phyloP scores from a whole-genome alignment of 2,329 filamentous ascomycete genomes.

The Huntiella decipiens region DNA sequence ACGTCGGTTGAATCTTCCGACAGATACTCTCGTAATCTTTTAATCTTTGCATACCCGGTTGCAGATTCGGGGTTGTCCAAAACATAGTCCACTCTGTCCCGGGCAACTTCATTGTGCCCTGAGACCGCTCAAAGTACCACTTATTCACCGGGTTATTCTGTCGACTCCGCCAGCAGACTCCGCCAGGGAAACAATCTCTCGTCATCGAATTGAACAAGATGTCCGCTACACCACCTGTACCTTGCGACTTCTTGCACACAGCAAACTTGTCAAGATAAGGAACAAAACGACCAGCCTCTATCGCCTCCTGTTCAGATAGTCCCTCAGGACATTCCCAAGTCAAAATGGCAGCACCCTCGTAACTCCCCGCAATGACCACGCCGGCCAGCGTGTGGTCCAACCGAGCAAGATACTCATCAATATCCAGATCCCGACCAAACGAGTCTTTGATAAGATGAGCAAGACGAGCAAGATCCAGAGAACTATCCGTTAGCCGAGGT shows the following conservation, averaged over 20 bases:
- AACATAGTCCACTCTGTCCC: slow-evolving; percentile 95
- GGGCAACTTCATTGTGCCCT: slow-evolving; percentile 63
- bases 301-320: slow-evolving; percentile 32
- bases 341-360: slow-evolving; percentile 84
- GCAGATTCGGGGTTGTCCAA: slow-evolving; percentile 63
- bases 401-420: slow-evolving; percentile 64
- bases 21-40: slow-evolving; percentile 61
- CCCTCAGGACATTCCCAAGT: slow-evolving; percentile 74
- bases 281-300: slow-evolving; percentile 45
- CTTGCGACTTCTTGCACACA: slow-evolving; percentile 72
- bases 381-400: slow-evolving; percentile 68
- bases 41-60: slow-evolving; percentile 35
- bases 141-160: slow-evolving; percentile 93
- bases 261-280: slow-evolving; percentile 97
- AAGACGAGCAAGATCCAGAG: slow-evolving; percentile 66
- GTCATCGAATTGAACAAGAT: slow-evolving; percentile 96
- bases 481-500: slow-evolving; percentile 53
- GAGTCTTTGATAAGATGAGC: slow-evolving; percentile 85
- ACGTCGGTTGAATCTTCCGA: slow-evolving; percentile 41
- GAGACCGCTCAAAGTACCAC: slow-evolving; percentile 91
- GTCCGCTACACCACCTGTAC: slow-evolving; percentile 80
- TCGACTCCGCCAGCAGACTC: slow-evolving; percentile 82
- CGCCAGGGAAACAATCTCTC: slow-evolving; percentile 65
- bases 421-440: slow-evolving; percentile 68
- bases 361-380: slow-evolving; percentile 85